Evolutionary conservation across 768 basidiomycete species (phyloP).

Genomic region (Gymnopilus junonius): DNA sequence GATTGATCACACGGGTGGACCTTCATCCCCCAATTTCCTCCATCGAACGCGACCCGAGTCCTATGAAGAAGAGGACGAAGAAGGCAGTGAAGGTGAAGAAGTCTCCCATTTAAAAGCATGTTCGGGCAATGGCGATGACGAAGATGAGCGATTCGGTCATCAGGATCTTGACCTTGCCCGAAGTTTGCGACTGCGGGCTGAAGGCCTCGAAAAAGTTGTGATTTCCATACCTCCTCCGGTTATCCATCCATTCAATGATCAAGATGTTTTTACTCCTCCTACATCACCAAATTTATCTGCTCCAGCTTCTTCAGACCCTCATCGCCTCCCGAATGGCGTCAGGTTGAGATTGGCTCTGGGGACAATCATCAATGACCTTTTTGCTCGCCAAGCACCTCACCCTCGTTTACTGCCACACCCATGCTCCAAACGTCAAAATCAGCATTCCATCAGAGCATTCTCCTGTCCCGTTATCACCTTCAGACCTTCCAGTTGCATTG

Average conservation of each 20-base stretch:
- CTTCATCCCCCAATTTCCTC: slow-evolving; percentile 59
- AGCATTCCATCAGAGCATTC: slow-evolving; percentile 29
- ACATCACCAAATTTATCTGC: slow-evolving; percentile 51
- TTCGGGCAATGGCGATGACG: slow-evolving; percentile 57
- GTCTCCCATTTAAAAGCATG: slow-evolving; percentile 53
- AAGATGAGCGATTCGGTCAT: slow-evolving; percentile 55
- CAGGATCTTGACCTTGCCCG: slow-evolving; percentile 71
- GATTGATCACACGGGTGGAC: slow-evolving; percentile 79
- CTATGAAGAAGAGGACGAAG: slow-evolving; percentile 76
- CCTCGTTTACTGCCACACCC: slow-evolving; percentile 48
- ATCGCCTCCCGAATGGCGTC: slow-evolving; percentile 80
- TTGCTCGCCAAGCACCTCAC: slow-evolving; percentile 70
- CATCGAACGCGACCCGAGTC: slow-evolving; percentile 75
- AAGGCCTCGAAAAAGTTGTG: slow-evolving; percentile 83
- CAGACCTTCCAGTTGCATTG: slow-evolving; percentile 34
- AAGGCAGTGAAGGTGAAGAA: slow-evolving; percentile 67
- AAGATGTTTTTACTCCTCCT: slow-evolving; percentile 55
- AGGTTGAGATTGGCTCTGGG: slow-evolving; percentile 75
- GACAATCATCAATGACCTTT: slow-evolving; percentile 82
- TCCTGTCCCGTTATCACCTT: slow-evolving; percentile 25
- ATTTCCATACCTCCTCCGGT: slow-evolving; percentile 71
- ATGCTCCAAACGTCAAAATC: slow-evolving; percentile 28
- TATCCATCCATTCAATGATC: slow-evolving; percentile 58
- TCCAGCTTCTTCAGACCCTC: slow-evolving; percentile 47
- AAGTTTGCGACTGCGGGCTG: slow-evolving; percentile 70